phyloP scores from a whole-genome alignment of 345 rosid genomes.

The Alliaria petiolata region DNA sequence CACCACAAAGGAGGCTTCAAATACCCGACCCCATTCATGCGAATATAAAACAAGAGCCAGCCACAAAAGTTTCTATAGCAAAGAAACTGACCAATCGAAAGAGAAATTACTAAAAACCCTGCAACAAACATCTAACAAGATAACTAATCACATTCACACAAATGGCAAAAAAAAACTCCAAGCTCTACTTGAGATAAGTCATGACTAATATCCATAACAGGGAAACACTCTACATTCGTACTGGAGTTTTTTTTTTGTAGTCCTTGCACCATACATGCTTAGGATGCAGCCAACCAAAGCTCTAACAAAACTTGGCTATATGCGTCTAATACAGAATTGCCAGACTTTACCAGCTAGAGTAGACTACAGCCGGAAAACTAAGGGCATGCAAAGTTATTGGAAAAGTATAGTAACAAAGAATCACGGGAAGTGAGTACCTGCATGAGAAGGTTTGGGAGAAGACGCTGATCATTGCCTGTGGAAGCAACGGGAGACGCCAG shows the following conservation, averaged over 20 bases:
- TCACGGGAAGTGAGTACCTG: slow-evolving; percentile 48
- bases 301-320: not conserved
- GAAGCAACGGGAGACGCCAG: slow-evolving; percentile 95
- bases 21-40: slow-evolving; percentile 3
- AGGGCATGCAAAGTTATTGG: slow-evolving; percentile 22
- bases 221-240: not conserved
- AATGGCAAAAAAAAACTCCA: not conserved
- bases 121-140: not conserved
- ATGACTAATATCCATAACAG: not conserved
- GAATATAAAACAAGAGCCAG: too few relatives aligned
- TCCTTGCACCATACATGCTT: not conserved
- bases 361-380: not conserved
- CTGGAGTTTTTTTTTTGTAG: not conserved
- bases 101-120: not conserved
- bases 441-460: slow-evolving; percentile 82
- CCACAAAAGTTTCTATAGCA: too few relatives aligned
- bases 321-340: not conserved
- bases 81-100: not conserved
- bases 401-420: slow-evolving; percentile 42
- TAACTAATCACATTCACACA: not conserved
- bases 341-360: not conserved
- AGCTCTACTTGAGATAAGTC: not conserved
- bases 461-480: slow-evolving; percentile 75
- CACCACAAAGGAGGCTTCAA: not conserved
- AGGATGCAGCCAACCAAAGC: not conserved